These are phyloP conservation scores for Graphilbum fragrans DNA, from an alignment of 2,329 filamentous ascomycete species.

Conservation along the genomic window DNA sequence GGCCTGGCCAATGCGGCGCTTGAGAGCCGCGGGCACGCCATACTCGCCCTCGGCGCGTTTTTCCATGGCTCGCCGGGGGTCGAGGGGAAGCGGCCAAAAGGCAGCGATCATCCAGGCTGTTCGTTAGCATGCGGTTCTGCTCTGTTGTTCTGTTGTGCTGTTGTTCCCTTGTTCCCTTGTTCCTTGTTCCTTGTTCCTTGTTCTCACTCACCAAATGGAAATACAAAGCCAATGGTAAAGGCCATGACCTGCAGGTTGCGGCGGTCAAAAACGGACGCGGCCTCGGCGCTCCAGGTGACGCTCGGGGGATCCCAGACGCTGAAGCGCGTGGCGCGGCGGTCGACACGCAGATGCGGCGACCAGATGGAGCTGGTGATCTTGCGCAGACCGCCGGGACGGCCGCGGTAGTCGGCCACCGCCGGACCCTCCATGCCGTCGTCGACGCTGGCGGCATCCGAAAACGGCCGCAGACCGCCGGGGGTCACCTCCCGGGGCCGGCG, in stretches of 20 bases:
- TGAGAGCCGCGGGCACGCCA: constrained; percentile 22
- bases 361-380: constrained; percentile 51
- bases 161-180: background rate
- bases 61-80: constrained; percentile 38
- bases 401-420: constrained; percentile 12
- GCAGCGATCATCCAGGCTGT: constrained; percentile 67
- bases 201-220: constrained; percentile 52
- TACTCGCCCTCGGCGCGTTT: constrained; percentile 30
- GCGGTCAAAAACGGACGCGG: constrained; percentile 43
- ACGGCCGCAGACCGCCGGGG: constrained; percentile 11
- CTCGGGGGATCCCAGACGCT: constrained; percentile 66
- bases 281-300: constrained; percentile 50
- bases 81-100: constrained; percentile 56
- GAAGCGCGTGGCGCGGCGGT: constrained; percentile 44
- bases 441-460: constrained; percentile 26
- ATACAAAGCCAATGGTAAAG: constrained; percentile 66
- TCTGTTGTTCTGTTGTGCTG: background rate
- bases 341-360: constrained; percentile 60
- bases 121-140: constrained; percentile 2
- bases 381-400: constrained; percentile 19
- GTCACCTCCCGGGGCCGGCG: constrained; percentile 28
- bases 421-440: constrained; percentile 30
- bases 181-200: background rate
- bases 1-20: constrained; percentile 20
- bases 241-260: constrained; percentile 64